Evolutionary conservation across 768 basidiomycete species (phyloP), one percentile per base, ranked within the genome.

Genomic region (Mycena olivaceomarginata): DNA sequence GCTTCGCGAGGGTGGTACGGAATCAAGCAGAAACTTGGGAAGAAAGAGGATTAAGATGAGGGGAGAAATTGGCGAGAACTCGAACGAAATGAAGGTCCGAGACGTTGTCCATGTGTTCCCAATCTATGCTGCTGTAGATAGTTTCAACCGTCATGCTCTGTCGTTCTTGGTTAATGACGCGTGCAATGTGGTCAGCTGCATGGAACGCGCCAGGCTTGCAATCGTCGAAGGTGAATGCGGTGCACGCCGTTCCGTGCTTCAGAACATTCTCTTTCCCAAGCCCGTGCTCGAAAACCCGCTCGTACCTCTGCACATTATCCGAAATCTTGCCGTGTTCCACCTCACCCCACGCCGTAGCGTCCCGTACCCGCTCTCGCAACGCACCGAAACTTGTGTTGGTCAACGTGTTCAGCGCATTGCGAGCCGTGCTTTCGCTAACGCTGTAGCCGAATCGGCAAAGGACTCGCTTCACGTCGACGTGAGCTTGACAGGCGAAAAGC

Each of bases 361-460:
- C 59, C 25, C 25, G 10, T 15, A 60, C 59, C 15, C 8, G 15
- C 4, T 16, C n/a, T 39, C 16, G 31, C 31, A 60, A 13, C 5
- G 1, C 15, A 4, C 15, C 7, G 10, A 37, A 3, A 39, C 5
- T 16, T 15, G 59, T 2, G 4, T 37, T 37, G 3, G 51, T 56
- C 57, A 59, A 11, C 53, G 67, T 5, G 51, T n/a, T n/a, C n/a
- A n/a, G n/a, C n/a, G n/a, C n/a, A n/a, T n/a, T n/a, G n/a, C n/a
- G n/a, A n/a, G n/a, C 53, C 15, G 67, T 57, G 20, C 51, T 68
- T 1, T 68, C 65, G 65, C 65, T 67, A 13, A 67, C 65, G 20
- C 40, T 64, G 18, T 22, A 67, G n/a, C 45, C 65, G 15, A 67
- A 67, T 4, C 46, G 65, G 25, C 25, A 51, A 51, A 51, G n/a